Evolutionary conservation across 192 early-diverging fungal genomes (phyloP).

Genomic region (Rhizophagus clarus): DNA sequence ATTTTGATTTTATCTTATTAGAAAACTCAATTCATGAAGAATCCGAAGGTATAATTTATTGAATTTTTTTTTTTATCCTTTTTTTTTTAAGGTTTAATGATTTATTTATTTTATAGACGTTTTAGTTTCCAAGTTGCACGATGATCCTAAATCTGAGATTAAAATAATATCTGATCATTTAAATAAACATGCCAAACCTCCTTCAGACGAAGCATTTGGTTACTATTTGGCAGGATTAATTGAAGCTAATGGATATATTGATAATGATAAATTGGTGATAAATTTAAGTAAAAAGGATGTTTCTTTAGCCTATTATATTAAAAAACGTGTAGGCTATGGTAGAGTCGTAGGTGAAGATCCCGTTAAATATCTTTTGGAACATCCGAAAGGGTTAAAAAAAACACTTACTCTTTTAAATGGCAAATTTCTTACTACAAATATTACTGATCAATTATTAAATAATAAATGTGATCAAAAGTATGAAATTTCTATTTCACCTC

Average conservation of each 20-base stretch:
- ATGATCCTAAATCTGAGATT: too few species aligned
- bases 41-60: too few species aligned
- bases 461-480: too few species aligned
- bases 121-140: too few species aligned
- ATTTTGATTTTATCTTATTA: too few species aligned
- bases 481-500: too few species aligned
- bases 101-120: too few species aligned
- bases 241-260: not conserved
- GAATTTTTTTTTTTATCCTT: too few species aligned
- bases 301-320: not conserved
- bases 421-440: not conserved
- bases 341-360: not conserved
- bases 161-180: not conserved
- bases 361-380: not conserved
- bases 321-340: not conserved
- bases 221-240: not conserved
- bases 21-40: too few species aligned
- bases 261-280: not conserved
- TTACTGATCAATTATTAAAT: too few species aligned
- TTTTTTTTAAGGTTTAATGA: too few species aligned
- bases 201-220: not conserved
- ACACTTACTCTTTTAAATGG: not conserved
- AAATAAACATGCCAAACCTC: not conserved
- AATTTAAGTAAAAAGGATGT: not conserved
- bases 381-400: not conserved